phyloP scores from a whole-genome alignment of 352 stramenopile genomes.

The Chrysophaeum taylorii region DNA sequence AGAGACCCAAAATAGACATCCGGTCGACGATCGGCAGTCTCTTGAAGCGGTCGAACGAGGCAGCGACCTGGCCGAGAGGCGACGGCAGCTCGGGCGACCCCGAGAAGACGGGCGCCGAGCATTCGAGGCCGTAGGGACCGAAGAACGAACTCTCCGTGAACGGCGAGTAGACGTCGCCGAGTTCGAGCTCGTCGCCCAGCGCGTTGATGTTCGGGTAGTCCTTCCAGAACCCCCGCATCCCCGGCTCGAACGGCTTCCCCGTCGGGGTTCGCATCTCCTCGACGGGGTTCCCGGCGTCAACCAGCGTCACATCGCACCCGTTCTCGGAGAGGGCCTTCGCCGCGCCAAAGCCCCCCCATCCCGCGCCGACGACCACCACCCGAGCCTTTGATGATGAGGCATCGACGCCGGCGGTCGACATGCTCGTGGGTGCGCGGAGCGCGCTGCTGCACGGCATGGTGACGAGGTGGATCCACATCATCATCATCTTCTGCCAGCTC shows the following conservation, averaged over 20 bases:
- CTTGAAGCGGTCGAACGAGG: slow-evolving; percentile 60
- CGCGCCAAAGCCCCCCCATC: slow-evolving; percentile 58
- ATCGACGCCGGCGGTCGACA: too few species aligned
- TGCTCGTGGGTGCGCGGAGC: too few species aligned
- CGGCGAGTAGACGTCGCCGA: slow-evolving; percentile 50
- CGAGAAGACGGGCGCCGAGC: slow-evolving; percentile 51
- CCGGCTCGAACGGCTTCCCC: slow-evolving; percentile 49
- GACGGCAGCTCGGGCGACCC: slow-evolving; percentile 48
- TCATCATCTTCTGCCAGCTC: too few species aligned
- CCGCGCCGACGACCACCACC: slow-evolving; percentile 48
- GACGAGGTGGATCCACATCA: too few species aligned
- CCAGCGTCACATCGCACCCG: slow-evolving; percentile 24
- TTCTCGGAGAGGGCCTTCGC: slow-evolving; percentile 50
- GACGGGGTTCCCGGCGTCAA: slow-evolving; percentile 44
- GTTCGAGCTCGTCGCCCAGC: slow-evolving; percentile 41
- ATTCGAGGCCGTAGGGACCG: slow-evolving; percentile 59
- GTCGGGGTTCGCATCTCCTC: slow-evolving; percentile 17
- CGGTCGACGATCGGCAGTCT: slow-evolving; percentile 52
- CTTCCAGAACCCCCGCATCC: slow-evolving; percentile 60
- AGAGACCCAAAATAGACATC: slow-evolving; percentile 54
- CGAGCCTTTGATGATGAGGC: too few species aligned
- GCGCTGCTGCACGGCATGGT: too few species aligned
- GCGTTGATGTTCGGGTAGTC: slow-evolving; percentile 67
- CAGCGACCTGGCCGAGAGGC: slow-evolving; percentile 55
- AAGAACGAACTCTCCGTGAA: slow-evolving; percentile 68